These are phyloP conservation scores for Fraxinus paxiana DNA, from an alignment of 305 asterid species.

Conservation along the genomic window DNA sequence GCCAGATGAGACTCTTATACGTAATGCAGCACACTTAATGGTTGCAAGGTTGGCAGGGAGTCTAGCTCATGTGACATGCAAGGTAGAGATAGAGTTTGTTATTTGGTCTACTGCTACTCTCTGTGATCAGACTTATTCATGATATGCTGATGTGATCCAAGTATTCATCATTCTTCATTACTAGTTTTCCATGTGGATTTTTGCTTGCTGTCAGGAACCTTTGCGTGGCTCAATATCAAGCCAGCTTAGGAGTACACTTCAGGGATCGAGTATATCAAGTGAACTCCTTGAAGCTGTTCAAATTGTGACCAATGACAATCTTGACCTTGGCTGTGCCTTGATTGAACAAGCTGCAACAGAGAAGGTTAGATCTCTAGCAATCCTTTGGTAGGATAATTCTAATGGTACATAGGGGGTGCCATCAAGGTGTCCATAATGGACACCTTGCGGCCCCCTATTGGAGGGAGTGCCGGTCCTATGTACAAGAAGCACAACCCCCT, in stretches of 20 bases:
- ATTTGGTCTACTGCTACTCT: neutral
- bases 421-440: too few relatives aligned
- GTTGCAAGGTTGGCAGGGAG: constrained; percentile 98
- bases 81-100: constrained; percentile 45
- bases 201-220: constrained; percentile 60
- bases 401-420: too few relatives aligned
- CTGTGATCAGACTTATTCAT: neutral
- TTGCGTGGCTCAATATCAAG: constrained; percentile 78
- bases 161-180: neutral
- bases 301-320: constrained; percentile 89
- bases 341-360: constrained; percentile 99
- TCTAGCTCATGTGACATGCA: constrained; percentile 99
- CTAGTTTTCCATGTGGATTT: constrained; percentile 11
- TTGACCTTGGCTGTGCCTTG: constrained; percentile 96
- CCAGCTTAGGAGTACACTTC: constrained; percentile 82
- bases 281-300: constrained; percentile 84
- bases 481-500: too few relatives aligned
- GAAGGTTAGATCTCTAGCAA: constrained; percentile 48
- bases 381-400: too few relatives aligned
- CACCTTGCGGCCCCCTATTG: too few relatives aligned
- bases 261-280: constrained; percentile 47
- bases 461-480: too few relatives aligned
- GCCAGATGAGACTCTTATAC: constrained; percentile 84
- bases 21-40: constrained; percentile 97
- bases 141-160: neutral